Evolutionary conservation across 768 basidiomycete genomes (phyloP).

Genomic region (Melanogaster broomeanus): DNA sequence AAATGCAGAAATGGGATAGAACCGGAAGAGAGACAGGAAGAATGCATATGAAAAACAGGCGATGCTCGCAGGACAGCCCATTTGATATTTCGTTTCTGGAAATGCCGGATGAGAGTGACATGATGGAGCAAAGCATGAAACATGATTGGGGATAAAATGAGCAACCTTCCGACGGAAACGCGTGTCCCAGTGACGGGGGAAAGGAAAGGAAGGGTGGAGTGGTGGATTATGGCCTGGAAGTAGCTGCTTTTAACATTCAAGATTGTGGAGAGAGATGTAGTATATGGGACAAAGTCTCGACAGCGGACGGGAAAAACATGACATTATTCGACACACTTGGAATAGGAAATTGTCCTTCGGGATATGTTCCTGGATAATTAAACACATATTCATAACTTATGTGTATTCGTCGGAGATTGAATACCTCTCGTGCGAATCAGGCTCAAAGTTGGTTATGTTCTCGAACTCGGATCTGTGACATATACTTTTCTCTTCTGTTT

Average conservation of each 20-base stretch:
- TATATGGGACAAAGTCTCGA: slow-evolving; percentile 23
- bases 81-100: slow-evolving; percentile 36
- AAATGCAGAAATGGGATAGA: slow-evolving; percentile 31
- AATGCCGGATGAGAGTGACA: slow-evolving; percentile 20
- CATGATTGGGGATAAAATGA: slow-evolving; percentile 14
- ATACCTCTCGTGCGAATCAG: slow-evolving; percentile 34
- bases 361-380: slow-evolving; percentile 35
- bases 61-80: slow-evolving; percentile 33
- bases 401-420: slow-evolving; percentile 36
- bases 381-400: too few species aligned
- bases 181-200: neutral
- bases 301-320: too few species aligned
- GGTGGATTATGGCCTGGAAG: too few species aligned
- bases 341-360: slow-evolving; percentile 25
- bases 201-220: neutral
- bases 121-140: slow-evolving; percentile 17
- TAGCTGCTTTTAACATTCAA: too few species aligned
- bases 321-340: too few species aligned
- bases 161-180: slow-evolving; percentile 24
- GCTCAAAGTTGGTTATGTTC: slow-evolving; percentile 42
- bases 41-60: slow-evolving; percentile 30
- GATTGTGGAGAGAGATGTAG: neutral
- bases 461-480: slow-evolving; percentile 42
- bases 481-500: slow-evolving; percentile 39
- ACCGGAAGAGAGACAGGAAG: slow-evolving; percentile 13